Evolutionary conservation across 2,329 filamentous ascomycete genomes (phyloP).

Genomic region (Colletotrichum tropicicola): DNA sequence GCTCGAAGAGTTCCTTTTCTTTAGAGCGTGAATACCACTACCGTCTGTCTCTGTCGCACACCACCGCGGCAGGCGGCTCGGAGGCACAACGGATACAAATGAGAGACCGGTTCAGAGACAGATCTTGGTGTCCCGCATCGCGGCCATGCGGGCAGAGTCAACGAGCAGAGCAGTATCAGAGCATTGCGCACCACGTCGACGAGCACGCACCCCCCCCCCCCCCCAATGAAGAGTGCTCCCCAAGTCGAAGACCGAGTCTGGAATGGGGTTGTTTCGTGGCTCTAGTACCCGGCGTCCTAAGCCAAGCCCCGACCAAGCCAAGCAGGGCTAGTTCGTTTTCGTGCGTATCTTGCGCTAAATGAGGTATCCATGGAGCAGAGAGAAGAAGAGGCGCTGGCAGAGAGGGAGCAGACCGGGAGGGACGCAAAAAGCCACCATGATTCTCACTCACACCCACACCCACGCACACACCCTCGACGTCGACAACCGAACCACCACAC

Average conservation of each 20-base stretch:
- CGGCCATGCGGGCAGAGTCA: slow-evolving; percentile 18
- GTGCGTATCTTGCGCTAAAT: slow-evolving; percentile 21
- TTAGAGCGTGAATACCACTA: neutral
- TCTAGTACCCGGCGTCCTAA: slow-evolving; percentile 16
- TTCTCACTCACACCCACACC: slow-evolving; percentile 1
- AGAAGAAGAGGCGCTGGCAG: neutral
- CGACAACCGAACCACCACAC: neutral
- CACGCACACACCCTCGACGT: neutral
- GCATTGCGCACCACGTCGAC: too few species aligned
- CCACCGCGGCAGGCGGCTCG: slow-evolving; percentile 17
- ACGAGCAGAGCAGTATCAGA: neutral
- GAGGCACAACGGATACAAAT: slow-evolving; percentile 20
- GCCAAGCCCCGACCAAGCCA: neutral
- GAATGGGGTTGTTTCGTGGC: slow-evolving; percentile 23
- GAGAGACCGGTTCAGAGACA: slow-evolving; percentile 21
- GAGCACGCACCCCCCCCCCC: neutral
- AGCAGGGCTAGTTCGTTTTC: slow-evolving; percentile 14
- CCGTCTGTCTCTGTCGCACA: slow-evolving; percentile 23
- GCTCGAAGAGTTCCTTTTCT: neutral
- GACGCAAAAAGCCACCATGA: slow-evolving; percentile 8
- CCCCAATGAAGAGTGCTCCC: neutral
- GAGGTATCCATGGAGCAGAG: slow-evolving; percentile 4
- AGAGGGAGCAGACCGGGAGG: slow-evolving; percentile 13
- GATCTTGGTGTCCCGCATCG: slow-evolving; percentile 21
- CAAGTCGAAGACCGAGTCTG: slow-evolving; percentile 9